Evolutionary conservation across 1,139 yeast species (phyloP).

Genomic region (Candida dubliniensis): DNA sequence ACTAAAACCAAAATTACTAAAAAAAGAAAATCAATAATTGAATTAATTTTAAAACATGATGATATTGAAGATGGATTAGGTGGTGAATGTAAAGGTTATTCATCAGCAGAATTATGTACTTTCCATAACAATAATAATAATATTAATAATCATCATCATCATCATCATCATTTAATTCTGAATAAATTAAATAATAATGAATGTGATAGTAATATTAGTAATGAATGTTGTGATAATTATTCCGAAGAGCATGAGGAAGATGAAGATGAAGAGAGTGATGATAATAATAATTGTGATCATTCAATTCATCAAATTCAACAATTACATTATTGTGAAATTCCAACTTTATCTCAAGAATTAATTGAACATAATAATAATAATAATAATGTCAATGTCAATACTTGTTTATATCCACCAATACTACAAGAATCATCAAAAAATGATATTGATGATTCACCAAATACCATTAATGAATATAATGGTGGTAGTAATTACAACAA

Average conservation of each 20-base stretch:
- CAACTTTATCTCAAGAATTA: constrained; percentile 13
- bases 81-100: constrained; percentile 57
- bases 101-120: constrained; percentile 43
- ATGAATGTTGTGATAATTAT: no score
- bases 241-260: no score
- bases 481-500: neutral
- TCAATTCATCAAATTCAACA: constrained; percentile 1
- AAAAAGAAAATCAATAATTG: constrained; percentile 26
- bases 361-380: neutral
- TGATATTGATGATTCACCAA: no score
- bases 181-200: no score
- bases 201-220: no score
- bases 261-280: neutral
- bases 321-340: constrained; percentile 44
- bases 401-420: neutral
- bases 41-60: constrained; percentile 19
- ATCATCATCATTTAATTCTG: no score
- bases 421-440: neutral
- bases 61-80: constrained; percentile 23
- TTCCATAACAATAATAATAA: constrained; percentile 15
- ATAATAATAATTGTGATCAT: neutral
- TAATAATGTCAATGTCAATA: no score
- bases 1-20: no score
- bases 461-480: neutral
- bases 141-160: neutral